Conservation (phyloP, 1,284 basidiomycete genomes). For the Pulveroboletus sp. region DNA sequence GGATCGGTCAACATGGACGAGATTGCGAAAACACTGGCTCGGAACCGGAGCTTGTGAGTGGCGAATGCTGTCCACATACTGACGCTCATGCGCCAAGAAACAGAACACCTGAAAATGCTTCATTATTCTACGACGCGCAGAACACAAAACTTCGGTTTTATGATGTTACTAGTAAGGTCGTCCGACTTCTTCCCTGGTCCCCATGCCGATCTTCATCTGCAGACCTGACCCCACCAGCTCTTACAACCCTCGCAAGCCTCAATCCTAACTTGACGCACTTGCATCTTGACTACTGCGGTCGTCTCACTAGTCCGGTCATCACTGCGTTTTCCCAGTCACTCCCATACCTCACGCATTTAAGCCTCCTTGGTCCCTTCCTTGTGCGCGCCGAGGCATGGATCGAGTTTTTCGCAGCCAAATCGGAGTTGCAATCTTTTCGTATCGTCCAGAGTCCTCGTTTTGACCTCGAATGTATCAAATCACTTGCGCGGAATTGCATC, state of each 20-base stretch:
- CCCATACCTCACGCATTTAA: conserved; percentile 64
- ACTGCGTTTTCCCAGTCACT: conserved; percentile 63
- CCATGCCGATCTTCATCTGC: conserved; percentile 6
- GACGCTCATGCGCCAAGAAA: not conserved
- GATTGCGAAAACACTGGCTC: conserved; percentile 82
- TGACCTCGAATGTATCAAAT: conserved; percentile 65
- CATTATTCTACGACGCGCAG: conserved; percentile 77
- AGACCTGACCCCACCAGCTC: conserved; percentile 69
- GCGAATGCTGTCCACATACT: not conserved
- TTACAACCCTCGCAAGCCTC: conserved; percentile 67
- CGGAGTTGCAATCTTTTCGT: conserved; percentile 65
- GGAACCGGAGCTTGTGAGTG: conserved; percentile 80
- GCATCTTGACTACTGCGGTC: conserved; percentile 86
- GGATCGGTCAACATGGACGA: conserved; percentile 78
- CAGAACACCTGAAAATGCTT: conserved; percentile 73
- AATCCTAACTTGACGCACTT: conserved; percentile 79
- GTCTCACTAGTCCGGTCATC: conserved; percentile 71
- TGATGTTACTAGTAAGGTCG: conserved; percentile 78
- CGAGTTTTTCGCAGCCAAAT: conserved; percentile 65
- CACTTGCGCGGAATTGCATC: conserved; percentile 62
- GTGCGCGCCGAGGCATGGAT: conserved; percentile 78
- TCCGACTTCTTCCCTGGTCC: not conserved
- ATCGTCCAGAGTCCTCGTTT: conserved; percentile 90
- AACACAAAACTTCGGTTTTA: conserved; percentile 76
- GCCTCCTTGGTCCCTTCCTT: conserved; percentile 88